These are phyloP conservation scores for Phanerochaete sordida DNA, from an alignment of 768 basidiomycete genomes.

Conservation along the genomic window DNA sequence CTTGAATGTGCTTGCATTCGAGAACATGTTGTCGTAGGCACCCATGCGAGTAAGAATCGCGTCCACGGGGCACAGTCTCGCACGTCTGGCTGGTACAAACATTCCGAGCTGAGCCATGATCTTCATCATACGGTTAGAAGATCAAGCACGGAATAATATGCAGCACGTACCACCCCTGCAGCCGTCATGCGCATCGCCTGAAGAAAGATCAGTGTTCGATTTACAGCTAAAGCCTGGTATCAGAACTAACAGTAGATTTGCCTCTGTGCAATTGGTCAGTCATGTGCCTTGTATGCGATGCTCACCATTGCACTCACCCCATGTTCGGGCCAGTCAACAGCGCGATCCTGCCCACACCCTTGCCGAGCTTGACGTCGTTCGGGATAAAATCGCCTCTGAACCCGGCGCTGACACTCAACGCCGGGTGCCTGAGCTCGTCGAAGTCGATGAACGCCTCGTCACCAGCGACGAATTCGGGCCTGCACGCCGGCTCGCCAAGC, in stretches of 20 bases:
- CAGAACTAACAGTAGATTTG: slow-evolving; percentile 63
- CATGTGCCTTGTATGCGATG: not conserved
- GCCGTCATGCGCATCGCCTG: slow-evolving; percentile 95
- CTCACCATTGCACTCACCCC: slow-evolving; percentile 53
- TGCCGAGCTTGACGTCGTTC: slow-evolving; percentile 87
- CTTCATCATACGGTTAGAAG: slow-evolving; percentile 25
- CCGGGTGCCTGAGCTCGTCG: slow-evolving; percentile 85
- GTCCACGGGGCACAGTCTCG: slow-evolving; percentile 85
- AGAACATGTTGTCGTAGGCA: slow-evolving; percentile 97
- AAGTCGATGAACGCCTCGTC: slow-evolving; percentile 85
- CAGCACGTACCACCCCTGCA: slow-evolving; percentile 66
- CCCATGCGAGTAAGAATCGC: slow-evolving; percentile 96
- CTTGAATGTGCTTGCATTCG: slow-evolving; percentile 93
- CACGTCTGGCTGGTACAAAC: slow-evolving; percentile 83
- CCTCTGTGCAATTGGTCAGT: slow-evolving; percentile 40
- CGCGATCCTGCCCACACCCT: slow-evolving; percentile 68
- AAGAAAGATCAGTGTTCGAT: not conserved
- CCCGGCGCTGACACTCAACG: slow-evolving; percentile 61
- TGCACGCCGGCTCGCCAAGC: slow-evolving; percentile 90
- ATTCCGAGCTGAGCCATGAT: slow-evolving; percentile 96
- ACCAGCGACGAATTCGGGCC: slow-evolving; percentile 83
- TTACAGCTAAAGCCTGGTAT: not conserved
- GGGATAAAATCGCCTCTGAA: slow-evolving; percentile 79
- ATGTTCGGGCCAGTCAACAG: slow-evolving; percentile 90
- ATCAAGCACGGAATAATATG: not conserved